Conservation (phyloP, 2,329 filamentous ascomycete species). For the Paraconiothyrium brasiliense region DNA sequence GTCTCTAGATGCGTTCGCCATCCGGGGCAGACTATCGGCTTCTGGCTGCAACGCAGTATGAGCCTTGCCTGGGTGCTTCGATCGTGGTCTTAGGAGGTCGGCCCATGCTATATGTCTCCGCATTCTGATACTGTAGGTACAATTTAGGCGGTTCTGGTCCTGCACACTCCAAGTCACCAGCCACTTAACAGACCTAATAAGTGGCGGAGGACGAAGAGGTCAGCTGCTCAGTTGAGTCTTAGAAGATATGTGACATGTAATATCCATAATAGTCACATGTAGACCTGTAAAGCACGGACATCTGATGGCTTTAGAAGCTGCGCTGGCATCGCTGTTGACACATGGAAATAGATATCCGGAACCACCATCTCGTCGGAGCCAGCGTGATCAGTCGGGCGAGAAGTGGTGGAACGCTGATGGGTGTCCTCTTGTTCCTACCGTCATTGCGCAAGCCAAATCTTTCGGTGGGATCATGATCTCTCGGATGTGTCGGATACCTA, state of each 20-base stretch:
- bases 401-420: neutral
- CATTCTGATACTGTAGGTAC: constrained; percentile 31
- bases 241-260: constrained; percentile 35
- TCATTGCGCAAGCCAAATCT: neutral
- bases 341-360: neutral
- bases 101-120: constrained; percentile 31
- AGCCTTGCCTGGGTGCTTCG: constrained; percentile 24
- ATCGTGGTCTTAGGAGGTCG: constrained; percentile 23
- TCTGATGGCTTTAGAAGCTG: constrained; percentile 19
- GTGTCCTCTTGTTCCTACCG: neutral
- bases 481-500: neutral
- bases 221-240: constrained; percentile 15
- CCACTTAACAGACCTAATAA: constrained; percentile 24
- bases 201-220: constrained; percentile 19
- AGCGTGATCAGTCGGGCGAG: neutral
- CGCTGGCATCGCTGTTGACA: constrained; percentile 11
- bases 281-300: constrained; percentile 24
- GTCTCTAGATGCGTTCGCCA: constrained; percentile 25
- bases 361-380: neutral
- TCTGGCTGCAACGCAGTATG: constrained; percentile 22
- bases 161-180: constrained; percentile 22
- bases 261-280: constrained; percentile 32
- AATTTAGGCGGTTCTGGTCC: constrained; percentile 18
- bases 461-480: neutral
- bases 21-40: constrained; percentile 26